Conservation (phyloP, 257 asterid genomes). For the Fraxinus quadrangulata region DNA sequence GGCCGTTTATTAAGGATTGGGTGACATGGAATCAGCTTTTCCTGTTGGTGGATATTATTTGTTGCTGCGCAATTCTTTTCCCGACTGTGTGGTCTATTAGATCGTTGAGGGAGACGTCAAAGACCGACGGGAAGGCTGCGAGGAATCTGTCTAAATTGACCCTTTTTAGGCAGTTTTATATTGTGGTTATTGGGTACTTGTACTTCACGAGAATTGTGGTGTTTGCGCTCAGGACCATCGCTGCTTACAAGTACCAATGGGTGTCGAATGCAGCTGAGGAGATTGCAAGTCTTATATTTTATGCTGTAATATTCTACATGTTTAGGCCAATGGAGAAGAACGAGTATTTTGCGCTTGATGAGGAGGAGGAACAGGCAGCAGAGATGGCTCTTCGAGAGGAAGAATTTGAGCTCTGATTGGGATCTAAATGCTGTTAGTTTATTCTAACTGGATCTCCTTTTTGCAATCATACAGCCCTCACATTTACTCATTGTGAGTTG, state of each 20-base stretch:
- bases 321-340: constrained; percentile 92
- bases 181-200: constrained; percentile 91
- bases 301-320: constrained; percentile 84
- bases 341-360: constrained; percentile 85
- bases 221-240: constrained; percentile 85
- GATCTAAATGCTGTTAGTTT: constrained; percentile 23
- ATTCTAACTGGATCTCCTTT: constrained; percentile 22
- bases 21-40: constrained; percentile 93
- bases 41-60: constrained; percentile 83
- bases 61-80: constrained; percentile 91
- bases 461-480: constrained; percentile 25
- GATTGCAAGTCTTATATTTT: constrained; percentile 83
- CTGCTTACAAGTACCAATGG: constrained; percentile 95
- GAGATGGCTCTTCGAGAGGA: constrained; percentile 87
- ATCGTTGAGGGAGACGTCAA: constrained; percentile 93
- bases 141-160: constrained; percentile 86
- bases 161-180: constrained; percentile 90
- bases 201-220: constrained; percentile 95
- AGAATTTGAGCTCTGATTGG: constrained; percentile 84
- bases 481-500: constrained; percentile 30
- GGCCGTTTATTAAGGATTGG: constrained; percentile 81
- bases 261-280: constrained; percentile 93
- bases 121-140: constrained; percentile 98
- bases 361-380: constrained; percentile 90
- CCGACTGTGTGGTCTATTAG: constrained; percentile 97